Percentiles rank a stretch among this genome's conserved stretches.
These are phyloP conservation scores for Anisogramma anomala DNA, from an alignment of 2,329 filamentous ascomycete genomes.

Conservation along the genomic window DNA sequence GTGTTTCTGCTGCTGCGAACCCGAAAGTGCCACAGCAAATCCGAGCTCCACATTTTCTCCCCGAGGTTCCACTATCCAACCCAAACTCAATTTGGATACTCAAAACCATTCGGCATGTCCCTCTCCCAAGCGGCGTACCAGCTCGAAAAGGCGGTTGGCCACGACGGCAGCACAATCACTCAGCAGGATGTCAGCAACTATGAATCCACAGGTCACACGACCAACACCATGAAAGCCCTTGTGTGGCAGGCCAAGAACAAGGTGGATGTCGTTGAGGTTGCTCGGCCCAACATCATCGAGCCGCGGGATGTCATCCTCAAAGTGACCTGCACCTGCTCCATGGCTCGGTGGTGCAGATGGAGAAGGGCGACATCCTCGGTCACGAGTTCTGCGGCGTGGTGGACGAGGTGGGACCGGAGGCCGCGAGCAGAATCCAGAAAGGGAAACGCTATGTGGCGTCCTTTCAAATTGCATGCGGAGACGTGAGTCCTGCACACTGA, in stretches of 20 bases:
- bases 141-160: constrained; percentile 56
- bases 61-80: too few relatives aligned
- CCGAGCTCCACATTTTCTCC: too few relatives aligned
- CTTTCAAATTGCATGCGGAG: constrained; percentile 69
- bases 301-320: constrained; percentile 68
- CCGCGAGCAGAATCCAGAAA: constrained; percentile 40
- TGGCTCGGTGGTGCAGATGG: constrained; percentile 44
- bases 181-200: constrained; percentile 61
- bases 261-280: constrained; percentile 57
- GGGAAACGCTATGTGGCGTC: constrained; percentile 68
- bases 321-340: constrained; percentile 49
- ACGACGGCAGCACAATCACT: constrained; percentile 52
- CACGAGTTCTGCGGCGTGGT: constrained; percentile 49
- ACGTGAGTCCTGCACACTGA: constrained; percentile 16
- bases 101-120: too few relatives aligned
- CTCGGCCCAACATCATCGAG: constrained; percentile 63
- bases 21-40: too few relatives aligned
- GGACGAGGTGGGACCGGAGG: constrained; percentile 41
- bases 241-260: constrained; percentile 74
- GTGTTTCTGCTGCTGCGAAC: too few relatives aligned
- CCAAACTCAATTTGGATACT: not conserved
- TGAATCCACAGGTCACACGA: constrained; percentile 30
- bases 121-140: constrained; percentile 55
- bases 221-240: constrained; percentile 65
- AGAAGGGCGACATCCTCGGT: constrained; percentile 56